Base-by-base conservation (phyloP, 352 stramenopile species). In the Phytophthora foliorum region DNA sequence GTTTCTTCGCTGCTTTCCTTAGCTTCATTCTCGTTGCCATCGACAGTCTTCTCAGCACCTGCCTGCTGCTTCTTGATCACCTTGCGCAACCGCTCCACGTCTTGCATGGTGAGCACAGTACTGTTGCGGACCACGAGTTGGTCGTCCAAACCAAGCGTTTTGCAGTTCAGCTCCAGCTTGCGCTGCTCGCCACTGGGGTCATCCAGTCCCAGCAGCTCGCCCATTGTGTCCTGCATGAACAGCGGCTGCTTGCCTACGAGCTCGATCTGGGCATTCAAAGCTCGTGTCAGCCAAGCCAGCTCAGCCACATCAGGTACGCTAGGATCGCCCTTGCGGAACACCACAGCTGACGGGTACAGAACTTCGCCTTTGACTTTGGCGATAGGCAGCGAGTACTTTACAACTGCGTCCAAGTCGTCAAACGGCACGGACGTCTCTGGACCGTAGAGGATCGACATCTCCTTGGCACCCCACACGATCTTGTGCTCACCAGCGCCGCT, bases 361-460 rank as follows among this genome's bases (percentile, higher is more conserved):
- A 29, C 17, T 25, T 82, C 77, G 17, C 69, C 71, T 17, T 84
- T 71, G 27, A 86, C 68, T 21, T 70, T 85, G 3, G 74, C 82
- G 54, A 93, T 70, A 13, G 57, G 52, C 24, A 90, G 66, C 6
- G 59, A 63, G 54, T 92, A 75, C 65, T 84, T 90, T 57, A 81
- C 81, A 45, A 95, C 81, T 16, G 77, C 67, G 48, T 95, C 86
- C 36, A 94, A 63, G 65, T 95, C 88, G 34, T 95, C 83, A 54
- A 95, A 95, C 10, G 88, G 83, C 63, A 94, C 70, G 24, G 84
- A 88, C 9, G 86, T 95, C 44, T 85, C 60, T 0, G 73, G 68
- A 9, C 86, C 86, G 25, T 85, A 95, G 13, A 95, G 67, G 34
- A 95, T 90, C 32, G 86, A 93, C 65, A 95, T 89, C 61, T 95